Conservation (phyloP, 371 early-diverging fungal species). For the Globomyces sp. region DNA sequence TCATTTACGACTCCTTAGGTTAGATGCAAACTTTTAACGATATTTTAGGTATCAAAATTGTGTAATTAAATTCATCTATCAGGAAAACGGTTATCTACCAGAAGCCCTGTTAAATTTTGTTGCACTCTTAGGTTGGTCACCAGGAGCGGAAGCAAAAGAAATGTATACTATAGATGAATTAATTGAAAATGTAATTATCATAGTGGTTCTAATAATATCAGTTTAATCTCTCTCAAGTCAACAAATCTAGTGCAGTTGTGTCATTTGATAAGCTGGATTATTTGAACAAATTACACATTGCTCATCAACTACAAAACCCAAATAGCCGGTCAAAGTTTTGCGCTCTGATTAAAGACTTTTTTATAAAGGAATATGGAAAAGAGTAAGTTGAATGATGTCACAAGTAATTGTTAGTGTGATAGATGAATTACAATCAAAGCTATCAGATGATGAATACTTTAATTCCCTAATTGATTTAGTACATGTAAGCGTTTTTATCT, state of each 20-base stretch:
- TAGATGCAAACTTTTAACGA: neutral
- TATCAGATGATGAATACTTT: too few species aligned
- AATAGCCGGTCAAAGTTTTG: too few species aligned
- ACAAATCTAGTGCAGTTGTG: constrained; percentile 76
- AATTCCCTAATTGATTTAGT: constrained; percentile 9
- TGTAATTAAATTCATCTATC: constrained; percentile 26
- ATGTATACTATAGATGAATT: constrained; percentile 66
- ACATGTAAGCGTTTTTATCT: neutral
- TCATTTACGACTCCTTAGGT: neutral
- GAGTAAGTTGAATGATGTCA: too few species aligned
- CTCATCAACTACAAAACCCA: constrained; percentile 9
- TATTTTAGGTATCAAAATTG: neutral
- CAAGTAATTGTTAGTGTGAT: too few species aligned
- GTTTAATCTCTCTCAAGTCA: constrained; percentile 70
- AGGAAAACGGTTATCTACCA: constrained; percentile 77
- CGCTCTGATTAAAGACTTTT: too few species aligned
- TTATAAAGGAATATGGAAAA: too few species aligned
- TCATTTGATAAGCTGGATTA: constrained; percentile 75
- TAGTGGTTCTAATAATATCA: constrained; percentile 19
- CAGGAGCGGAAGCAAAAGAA: constrained; percentile 55
- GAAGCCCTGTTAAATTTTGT: constrained; percentile 87
- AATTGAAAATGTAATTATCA: constrained; percentile 54
- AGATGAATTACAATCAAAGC: too few species aligned
- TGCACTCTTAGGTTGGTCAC: constrained; percentile 84
- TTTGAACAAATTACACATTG: constrained; percentile 74